These are phyloP conservation scores for Phytophthora pini DNA, from an alignment of 352 stramenopile genomes.

Conservation along the genomic window DNA sequence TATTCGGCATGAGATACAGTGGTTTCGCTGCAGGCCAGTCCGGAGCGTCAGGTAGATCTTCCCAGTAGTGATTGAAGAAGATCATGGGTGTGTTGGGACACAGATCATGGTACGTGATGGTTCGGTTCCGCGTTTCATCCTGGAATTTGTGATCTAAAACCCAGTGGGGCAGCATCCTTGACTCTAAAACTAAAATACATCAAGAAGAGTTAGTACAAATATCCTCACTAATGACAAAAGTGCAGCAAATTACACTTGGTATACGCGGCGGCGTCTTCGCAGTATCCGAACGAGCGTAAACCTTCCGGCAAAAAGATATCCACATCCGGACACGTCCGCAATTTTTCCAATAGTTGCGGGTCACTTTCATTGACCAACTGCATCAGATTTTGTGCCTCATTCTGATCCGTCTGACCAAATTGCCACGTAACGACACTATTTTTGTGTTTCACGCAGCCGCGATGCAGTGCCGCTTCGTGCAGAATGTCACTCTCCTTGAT, in stretches of 20 bases:
- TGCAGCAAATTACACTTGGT: constrained; percentile 49
- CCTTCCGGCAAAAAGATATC: constrained; percentile 67
- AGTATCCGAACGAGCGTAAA: constrained; percentile 68
- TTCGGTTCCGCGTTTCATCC: constrained; percentile 26
- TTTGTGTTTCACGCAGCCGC: constrained; percentile 46
- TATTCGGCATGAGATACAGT: constrained; percentile 63
- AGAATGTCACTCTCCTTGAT: constrained; percentile 46
- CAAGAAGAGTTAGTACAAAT: background rate
- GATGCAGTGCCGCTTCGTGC: constrained; percentile 49
- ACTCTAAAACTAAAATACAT: constrained; percentile 38
- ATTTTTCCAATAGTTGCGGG: constrained; percentile 45
- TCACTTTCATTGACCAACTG: constrained; percentile 46
- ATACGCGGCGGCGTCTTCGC: constrained; percentile 72
- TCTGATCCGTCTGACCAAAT: constrained; percentile 21
- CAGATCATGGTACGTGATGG: constrained; percentile 56
- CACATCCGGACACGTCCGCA: constrained; percentile 60
- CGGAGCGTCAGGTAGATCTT: constrained; percentile 31
- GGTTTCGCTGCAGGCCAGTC: constrained; percentile 48
- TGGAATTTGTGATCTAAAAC: constrained; percentile 40
- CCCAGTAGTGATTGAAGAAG: constrained; percentile 73
- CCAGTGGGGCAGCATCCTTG: constrained; percentile 54
- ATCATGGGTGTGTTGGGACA: constrained; percentile 58
- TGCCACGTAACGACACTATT: constrained; percentile 42
- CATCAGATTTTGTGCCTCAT: constrained; percentile 16
- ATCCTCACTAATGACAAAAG: background rate